Evolutionary conservation across 2,329 filamentous ascomycete genomes (phyloP).

Genomic region (Cadophora sp.): DNA sequence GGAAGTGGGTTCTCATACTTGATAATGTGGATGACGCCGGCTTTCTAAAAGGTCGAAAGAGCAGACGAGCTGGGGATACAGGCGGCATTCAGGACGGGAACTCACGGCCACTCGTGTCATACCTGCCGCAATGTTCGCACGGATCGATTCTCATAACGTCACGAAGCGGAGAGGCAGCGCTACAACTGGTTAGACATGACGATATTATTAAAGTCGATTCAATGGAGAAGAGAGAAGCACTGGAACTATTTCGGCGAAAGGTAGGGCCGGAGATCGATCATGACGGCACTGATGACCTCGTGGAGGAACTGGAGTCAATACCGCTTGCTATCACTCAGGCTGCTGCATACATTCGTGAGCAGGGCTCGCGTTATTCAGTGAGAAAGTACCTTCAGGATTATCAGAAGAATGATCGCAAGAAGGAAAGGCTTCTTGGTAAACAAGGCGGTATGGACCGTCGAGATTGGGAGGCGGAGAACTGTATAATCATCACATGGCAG

Average conservation of each 20-base stretch:
- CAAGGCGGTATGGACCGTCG: background rate
- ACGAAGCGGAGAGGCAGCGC: too few relatives aligned
- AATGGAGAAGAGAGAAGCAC: background rate
- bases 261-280: too few relatives aligned
- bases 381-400: background rate
- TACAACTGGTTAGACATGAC: too few relatives aligned
- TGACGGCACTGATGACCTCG: background rate
- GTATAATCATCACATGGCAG: background rate
- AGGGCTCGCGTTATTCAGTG: too few relatives aligned
- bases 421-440: background rate
- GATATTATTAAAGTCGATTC: constrained; percentile 11
- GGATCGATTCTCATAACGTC: constrained; percentile 39
- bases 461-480: background rate
- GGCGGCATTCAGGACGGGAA: constrained; percentile 22
- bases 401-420: background rate
- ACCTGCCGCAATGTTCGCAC: constrained; percentile 34
- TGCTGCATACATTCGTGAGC: background rate
- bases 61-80: constrained; percentile 25
- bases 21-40: constrained; percentile 47
- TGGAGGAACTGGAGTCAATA: background rate
- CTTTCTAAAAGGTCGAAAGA: constrained; percentile 33
- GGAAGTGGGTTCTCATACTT: constrained; percentile 47
- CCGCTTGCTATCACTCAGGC: background rate
- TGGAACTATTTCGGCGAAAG: background rate
- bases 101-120: constrained; percentile 28